Evolutionary conservation across 2,329 filamentous ascomycete species (phyloP).

Genomic region (Calonectria henricotiae): DNA sequence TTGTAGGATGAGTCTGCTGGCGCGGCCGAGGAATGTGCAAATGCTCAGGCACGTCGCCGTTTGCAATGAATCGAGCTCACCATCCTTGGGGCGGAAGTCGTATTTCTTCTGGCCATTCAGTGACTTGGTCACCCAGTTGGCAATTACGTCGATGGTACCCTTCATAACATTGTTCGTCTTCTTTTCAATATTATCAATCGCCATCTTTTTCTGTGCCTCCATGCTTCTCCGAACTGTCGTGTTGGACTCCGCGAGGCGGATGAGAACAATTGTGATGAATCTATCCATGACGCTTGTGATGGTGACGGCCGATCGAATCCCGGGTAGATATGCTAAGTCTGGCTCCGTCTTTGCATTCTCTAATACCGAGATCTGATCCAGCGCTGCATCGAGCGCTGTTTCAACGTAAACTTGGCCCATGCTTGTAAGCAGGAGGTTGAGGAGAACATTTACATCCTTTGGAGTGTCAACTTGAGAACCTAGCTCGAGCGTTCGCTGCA

Average conservation of each 20-base stretch:
- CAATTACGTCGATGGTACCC: constrained; percentile 75
- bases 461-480: constrained; percentile 90
- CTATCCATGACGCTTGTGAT: constrained; percentile 95
- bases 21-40: constrained; percentile 83
- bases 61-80: constrained; percentile 84
- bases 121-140: constrained; percentile 83
- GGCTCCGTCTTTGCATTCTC: constrained; percentile 89
- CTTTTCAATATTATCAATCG: constrained; percentile 85
- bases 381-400: constrained; percentile 78
- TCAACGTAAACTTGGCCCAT: constrained; percentile 89
- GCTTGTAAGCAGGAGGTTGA: constrained; percentile 86
- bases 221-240: constrained; percentile 92
- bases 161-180: constrained; percentile 80
- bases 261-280: constrained; percentile 90
- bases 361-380: constrained; percentile 82
- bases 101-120: constrained; percentile 87
- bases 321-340: constrained; percentile 86
- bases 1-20: constrained; percentile 74
- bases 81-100: constrained; percentile 91
- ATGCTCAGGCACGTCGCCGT: constrained; percentile 89
- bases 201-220: constrained; percentile 84
- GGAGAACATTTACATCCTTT: constrained; percentile 90
- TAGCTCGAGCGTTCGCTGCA: constrained; percentile 92
- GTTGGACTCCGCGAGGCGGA: constrained; percentile 90
- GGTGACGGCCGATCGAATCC: constrained; percentile 85